These are phyloP conservation scores for Botrytis galanthina DNA, from an alignment of 2,329 filamentous ascomycete species.

Conservation along the genomic window DNA sequence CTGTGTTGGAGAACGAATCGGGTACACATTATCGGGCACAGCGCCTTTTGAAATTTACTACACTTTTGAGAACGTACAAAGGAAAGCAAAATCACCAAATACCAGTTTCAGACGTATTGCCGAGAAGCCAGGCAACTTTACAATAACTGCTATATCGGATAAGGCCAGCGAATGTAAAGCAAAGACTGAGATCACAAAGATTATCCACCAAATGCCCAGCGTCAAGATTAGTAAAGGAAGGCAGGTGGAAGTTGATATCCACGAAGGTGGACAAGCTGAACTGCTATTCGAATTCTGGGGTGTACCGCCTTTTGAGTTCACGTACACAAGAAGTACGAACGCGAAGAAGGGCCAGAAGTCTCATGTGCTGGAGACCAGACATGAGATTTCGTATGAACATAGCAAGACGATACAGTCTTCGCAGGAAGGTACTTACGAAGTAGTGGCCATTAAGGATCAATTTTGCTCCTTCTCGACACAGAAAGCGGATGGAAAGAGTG, in stretches of 20 bases:
- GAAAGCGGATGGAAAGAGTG: slow-evolving; percentile 51
- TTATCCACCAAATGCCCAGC: slow-evolving; percentile 87
- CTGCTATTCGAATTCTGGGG: slow-evolving; percentile 95
- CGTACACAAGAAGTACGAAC: slow-evolving; percentile 89
- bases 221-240: slow-evolving; percentile 85
- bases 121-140: slow-evolving; percentile 84
- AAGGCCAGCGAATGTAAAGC: slow-evolving; percentile 85
- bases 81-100: slow-evolving; percentile 74
- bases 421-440: slow-evolving; percentile 96
- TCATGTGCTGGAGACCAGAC: slow-evolving; percentile 83
- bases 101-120: slow-evolving; percentile 92
- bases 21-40: slow-evolving; percentile 85
- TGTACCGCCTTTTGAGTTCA: slow-evolving; percentile 95
- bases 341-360: slow-evolving; percentile 72
- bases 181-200: slow-evolving; percentile 72
- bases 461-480: slow-evolving; percentile 85
- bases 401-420: slow-evolving; percentile 79
- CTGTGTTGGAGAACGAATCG: slow-evolving; percentile 92
- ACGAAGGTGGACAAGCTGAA: slow-evolving; percentile 92
- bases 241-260: slow-evolving; percentile 83
- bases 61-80: slow-evolving; percentile 74
- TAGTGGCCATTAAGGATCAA: slow-evolving; percentile 91
- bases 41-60: slow-evolving; percentile 93
- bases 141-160: slow-evolving; percentile 83
- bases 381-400: slow-evolving; percentile 79